Evolutionary conservation across 2,329 filamentous ascomycete genomes (phyloP), one percentile per base, ranked within the genome.

Genomic region (Dothistroma pini): DNA sequence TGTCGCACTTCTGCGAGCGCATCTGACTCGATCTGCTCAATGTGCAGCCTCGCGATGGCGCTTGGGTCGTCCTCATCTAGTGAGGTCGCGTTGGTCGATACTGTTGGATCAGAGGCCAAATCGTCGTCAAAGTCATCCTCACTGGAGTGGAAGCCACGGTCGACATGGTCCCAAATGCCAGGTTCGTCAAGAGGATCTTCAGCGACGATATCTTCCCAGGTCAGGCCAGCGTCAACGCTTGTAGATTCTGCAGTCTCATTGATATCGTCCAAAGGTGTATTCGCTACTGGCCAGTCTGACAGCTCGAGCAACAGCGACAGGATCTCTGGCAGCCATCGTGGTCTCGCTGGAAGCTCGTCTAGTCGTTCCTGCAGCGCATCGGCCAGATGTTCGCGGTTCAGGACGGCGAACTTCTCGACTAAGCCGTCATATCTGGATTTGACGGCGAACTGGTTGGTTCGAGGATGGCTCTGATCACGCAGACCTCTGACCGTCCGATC

Each of bases 351-450:
- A 21, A 96, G 75, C 62, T 86, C 83, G 44, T 82, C 77, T 14
- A 91, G 74, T 38, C 89, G 82, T 49, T 73, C 71, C 44, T 80
- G 77, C 38, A 92, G 77, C 6, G 86, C 87, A 72, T 93, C 87
- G 12, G 91, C 91, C 29, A 97, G 78, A 44, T 85, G 86, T 69
- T 97, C 93, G 63, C 90, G 86, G 70, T 89, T 88, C 53, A 91
- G 82, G 57, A 97, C 83, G 34, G 86, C 84, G 69, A 97, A 95
- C 68, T 93, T 92, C 77, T 97, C 95, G 67, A 93, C 88, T 2
- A 97, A 80, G 0, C 80, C 80, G 22, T 74, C 68, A 19, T 76
- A 72, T 38, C 68, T 74, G 2, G 74, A 66, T 48, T 74, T 72
- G 32, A 81, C 74, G n/a, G 79, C 77, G 68, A 81, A 82, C 56